A percentile compares a stretch with the other conserved stretches of the same genome.
phyloP scores from a whole-genome alignment of 2,329 filamentous ascomycete genomes.

The Aspergillus cejpii region DNA sequence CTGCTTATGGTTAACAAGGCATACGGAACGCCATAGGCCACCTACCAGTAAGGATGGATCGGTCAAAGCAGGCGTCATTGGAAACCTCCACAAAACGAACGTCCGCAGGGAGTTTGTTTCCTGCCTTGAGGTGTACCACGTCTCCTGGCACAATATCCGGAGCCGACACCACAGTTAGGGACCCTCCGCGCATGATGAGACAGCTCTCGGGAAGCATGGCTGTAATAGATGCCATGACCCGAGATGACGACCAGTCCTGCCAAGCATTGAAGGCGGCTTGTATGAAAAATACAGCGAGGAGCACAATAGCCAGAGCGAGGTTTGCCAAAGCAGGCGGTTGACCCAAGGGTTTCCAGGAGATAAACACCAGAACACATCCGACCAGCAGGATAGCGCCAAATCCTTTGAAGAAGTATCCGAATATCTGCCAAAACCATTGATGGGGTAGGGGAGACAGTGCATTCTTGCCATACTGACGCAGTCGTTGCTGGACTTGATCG shows the following conservation, averaged over 20 bases:
- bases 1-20: slow-evolving; percentile 44
- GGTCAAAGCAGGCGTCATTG: slow-evolving; percentile 64
- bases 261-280: slow-evolving; percentile 64
- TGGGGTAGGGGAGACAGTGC: slow-evolving; percentile 60
- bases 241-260: slow-evolving; percentile 68
- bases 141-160: slow-evolving; percentile 65
- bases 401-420: slow-evolving; percentile 69
- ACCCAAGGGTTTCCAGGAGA: slow-evolving; percentile 70
- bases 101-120: slow-evolving; percentile 68
- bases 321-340: slow-evolving; percentile 66
- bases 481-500: slow-evolving; percentile 51
- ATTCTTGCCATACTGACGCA: slow-evolving; percentile 60
- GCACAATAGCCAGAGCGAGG: slow-evolving; percentile 64
- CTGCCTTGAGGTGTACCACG: slow-evolving; percentile 60
- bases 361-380: slow-evolving; percentile 64
- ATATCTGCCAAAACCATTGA: slow-evolving; percentile 50
- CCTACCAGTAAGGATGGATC: slow-evolving; percentile 62
- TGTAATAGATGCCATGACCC: slow-evolving; percentile 73
- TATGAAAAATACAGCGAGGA: slow-evolving; percentile 62
- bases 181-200: slow-evolving; percentile 56
- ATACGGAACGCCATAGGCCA: neutral
- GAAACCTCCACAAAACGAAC: slow-evolving; percentile 63
- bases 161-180: slow-evolving; percentile 46
- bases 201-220: slow-evolving; percentile 72
- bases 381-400: slow-evolving; percentile 66